Evolutionary conservation across 768 basidiomycete species (phyloP).

Genomic region (Boletellus emodensis): DNA sequence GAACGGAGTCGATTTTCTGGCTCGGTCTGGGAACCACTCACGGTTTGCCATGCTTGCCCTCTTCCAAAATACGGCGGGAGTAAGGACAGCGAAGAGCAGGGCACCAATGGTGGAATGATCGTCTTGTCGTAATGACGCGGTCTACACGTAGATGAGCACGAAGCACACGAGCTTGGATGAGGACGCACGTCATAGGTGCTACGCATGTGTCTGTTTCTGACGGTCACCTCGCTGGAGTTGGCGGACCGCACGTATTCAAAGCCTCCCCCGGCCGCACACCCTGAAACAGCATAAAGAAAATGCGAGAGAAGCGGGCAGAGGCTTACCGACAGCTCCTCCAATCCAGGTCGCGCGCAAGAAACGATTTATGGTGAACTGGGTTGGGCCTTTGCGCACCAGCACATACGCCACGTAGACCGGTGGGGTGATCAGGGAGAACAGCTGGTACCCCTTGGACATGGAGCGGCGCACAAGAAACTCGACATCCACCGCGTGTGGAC

Average conservation of each 20-base stretch:
- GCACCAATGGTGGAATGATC: slow-evolving; percentile 77
- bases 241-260: slow-evolving; percentile 60
- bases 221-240: slow-evolving; percentile 46
- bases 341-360: slow-evolving; percentile 71
- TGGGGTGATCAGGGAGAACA: slow-evolving; percentile 59
- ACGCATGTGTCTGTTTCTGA: slow-evolving; percentile 47
- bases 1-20: not conserved
- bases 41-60: slow-evolving; percentile 58
- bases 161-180: not conserved
- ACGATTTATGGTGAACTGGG: slow-evolving; percentile 55
- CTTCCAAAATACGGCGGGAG: slow-evolving; percentile 72
- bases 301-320: not conserved
- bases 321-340: slow-evolving; percentile 52
- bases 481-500: slow-evolving; percentile 48
- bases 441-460: slow-evolving; percentile 65
- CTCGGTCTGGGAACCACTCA: slow-evolving; percentile 31
- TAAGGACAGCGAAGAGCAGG: slow-evolving; percentile 57
- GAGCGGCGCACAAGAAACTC: slow-evolving; percentile 63
- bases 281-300: slow-evolving; percentile 12
- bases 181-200: slow-evolving; percentile 55
- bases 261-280: slow-evolving; percentile 46
- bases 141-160: slow-evolving; percentile 36
- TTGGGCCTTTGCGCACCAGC: slow-evolving; percentile 51
- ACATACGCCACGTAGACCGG: slow-evolving; percentile 55
- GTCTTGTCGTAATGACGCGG: slow-evolving; percentile 54